Conservation (phyloP, 1,139 yeast species). For the Suhomyces bribrorum region DNA sequence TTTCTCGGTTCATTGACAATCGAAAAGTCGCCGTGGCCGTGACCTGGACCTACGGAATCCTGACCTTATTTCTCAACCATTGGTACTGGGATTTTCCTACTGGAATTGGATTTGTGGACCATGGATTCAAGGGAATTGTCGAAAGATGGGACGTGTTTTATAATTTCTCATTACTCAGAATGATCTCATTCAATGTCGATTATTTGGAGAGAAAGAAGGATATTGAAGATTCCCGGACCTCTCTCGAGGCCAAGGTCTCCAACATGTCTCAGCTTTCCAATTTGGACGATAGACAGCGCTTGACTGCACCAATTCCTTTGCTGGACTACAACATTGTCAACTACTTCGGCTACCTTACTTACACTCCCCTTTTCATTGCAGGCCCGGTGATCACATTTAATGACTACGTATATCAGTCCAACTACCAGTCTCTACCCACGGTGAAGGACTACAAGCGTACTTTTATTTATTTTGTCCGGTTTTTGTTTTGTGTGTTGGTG, state of each 20-base stretch:
- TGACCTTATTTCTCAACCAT: constrained; percentile 77
- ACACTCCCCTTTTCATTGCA: constrained; percentile 89
- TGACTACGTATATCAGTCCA: constrained; percentile 79
- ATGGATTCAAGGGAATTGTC: constrained; percentile 69
- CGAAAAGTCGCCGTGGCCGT: constrained; percentile 31
- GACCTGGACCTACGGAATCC: constrained; percentile 80
- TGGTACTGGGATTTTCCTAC: constrained; percentile 55
- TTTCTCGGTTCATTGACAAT: constrained; percentile 47
- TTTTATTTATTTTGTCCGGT: constrained; percentile 62
- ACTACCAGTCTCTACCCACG: constrained; percentile 47
- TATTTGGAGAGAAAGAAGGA: constrained; percentile 50
- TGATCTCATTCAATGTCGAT: constrained; percentile 83
- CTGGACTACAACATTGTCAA: constrained; percentile 61
- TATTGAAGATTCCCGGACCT: constrained; percentile 1
- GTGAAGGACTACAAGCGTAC: constrained; percentile 53
- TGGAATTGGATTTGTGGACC: constrained; percentile 55
- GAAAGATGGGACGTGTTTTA: constrained; percentile 94
- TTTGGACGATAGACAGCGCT: constrained; percentile 65
- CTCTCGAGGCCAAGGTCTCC: constrained; percentile 6
- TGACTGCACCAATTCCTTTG: constrained; percentile 62
- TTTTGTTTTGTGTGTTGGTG: constrained; percentile 68
- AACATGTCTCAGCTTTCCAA: constrained; percentile 16
- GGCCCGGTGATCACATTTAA: constrained; percentile 95
- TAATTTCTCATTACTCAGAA: constrained; percentile 82
- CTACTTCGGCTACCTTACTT: constrained; percentile 74